Conservation (phyloP, 192 early-diverging fungal genomes). For the Podila horticola region DNA sequence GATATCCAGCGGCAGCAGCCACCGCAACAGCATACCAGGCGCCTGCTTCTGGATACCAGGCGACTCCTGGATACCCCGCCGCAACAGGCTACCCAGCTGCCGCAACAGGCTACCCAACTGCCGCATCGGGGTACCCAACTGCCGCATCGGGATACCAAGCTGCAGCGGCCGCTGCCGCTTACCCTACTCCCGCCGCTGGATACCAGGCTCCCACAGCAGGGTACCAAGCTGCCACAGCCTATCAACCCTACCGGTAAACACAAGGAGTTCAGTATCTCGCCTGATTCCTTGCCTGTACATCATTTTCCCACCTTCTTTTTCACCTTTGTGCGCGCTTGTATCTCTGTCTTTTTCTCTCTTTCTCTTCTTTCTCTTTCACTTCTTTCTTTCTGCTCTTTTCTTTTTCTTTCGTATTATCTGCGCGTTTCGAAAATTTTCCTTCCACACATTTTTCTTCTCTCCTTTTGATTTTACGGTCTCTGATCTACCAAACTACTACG, state of each 20-base stretch:
- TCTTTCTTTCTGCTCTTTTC: background rate
- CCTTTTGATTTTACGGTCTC: background rate
- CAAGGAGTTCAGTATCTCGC: background rate
- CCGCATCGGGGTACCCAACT: too few species aligned
- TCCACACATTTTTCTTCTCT: background rate
- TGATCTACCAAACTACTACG: background rate
- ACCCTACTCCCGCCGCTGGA: constrained; percentile 10
- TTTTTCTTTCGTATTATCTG: constrained; percentile 1
- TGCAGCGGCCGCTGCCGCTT: background rate
- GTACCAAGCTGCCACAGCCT: constrained; percentile 12
- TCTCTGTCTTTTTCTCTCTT: background rate
- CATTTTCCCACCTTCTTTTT: constrained; percentile 6
- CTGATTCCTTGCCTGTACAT: background rate
- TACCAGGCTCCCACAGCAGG: constrained; percentile 9
- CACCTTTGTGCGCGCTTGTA: background rate
- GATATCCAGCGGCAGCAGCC: constrained; percentile 5
- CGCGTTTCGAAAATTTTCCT: background rate
- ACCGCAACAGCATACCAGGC: constrained; percentile 1
- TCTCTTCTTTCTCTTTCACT: background rate
- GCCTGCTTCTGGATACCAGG: background rate
- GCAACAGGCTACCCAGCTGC: constrained; percentile 23
- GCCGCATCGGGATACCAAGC: constrained; percentile 27
- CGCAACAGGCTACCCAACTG: too few species aligned
- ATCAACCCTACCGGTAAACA: constrained; percentile 48
- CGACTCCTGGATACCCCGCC: constrained; percentile 5